Evolutionary conservation across 257 asterid genomes (phyloP).

Genomic region (Phtheirospermum japonicum): DNA sequence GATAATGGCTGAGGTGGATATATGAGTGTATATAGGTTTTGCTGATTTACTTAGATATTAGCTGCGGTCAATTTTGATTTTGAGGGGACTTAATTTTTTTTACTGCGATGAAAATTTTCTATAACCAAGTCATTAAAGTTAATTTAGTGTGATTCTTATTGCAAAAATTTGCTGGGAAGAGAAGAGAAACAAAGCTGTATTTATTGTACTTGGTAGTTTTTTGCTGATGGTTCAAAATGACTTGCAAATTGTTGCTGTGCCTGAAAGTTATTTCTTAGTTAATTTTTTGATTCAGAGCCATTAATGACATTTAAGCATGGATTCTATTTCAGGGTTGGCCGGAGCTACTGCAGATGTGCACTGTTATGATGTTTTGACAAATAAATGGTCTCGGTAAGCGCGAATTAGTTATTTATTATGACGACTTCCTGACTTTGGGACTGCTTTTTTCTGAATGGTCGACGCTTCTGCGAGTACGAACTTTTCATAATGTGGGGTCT

Average conservation of each 20-base stretch:
- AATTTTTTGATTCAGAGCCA: constrained; percentile 2
- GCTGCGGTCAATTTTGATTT: constrained; percentile 17
- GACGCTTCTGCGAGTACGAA: constrained; percentile 27
- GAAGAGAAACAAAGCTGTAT: constrained; percentile 1
- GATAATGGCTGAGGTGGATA: background rate
- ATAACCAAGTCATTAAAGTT: background rate
- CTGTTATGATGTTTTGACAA: constrained; percentile 80
- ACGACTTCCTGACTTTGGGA: constrained; percentile 6
- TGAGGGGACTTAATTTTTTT: background rate
- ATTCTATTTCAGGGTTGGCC: constrained; percentile 77
- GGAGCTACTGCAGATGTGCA: constrained; percentile 99
- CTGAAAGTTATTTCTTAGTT: background rate
- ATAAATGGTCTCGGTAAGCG: constrained; percentile 93
- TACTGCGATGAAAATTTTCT: background rate
- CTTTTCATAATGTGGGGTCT: constrained; percentile 14
- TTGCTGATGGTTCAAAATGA: constrained; percentile 4
- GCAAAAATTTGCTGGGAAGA: constrained; percentile 7
- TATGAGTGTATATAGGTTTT: no score
- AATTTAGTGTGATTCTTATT: constrained; percentile 1
- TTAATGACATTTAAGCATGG: constrained; percentile 24
- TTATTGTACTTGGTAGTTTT: constrained; percentile 17
- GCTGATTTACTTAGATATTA: background rate
- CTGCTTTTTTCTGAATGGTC: constrained; percentile 8
- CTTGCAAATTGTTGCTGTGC: constrained; percentile 5
- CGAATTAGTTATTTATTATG: background rate